Percentiles rank a stretch among this genome's conserved stretches.
phyloP scores from a whole-genome alignment of 345 rosid genomes.

The Eucalyptus curtisii region DNA sequence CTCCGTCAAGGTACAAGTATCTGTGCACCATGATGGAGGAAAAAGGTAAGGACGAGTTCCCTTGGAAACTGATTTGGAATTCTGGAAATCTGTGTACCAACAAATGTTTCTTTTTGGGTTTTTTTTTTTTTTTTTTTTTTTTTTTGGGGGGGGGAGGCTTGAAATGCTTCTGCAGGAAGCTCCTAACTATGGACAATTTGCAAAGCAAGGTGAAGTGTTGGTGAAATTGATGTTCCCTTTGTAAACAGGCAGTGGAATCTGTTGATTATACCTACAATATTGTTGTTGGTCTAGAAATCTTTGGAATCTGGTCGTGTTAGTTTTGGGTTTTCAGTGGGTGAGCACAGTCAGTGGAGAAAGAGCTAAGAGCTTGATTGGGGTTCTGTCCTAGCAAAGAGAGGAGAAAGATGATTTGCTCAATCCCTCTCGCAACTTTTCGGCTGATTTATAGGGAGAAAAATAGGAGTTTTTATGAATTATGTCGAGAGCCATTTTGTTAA shows the following conservation, averaged over 20 bases:
- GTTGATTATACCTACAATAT: not conserved
- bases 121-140: too few relatives aligned
- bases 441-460: not conserved
- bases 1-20: not conserved
- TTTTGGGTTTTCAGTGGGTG: not conserved
- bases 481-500: not conserved
- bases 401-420: not conserved
- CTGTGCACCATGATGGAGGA: not conserved
- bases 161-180: not conserved
- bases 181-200: not conserved
- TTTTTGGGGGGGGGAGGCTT: too few relatives aligned
- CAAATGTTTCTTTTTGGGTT: not conserved
- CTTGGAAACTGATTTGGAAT: not conserved
- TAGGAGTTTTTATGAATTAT: not conserved
- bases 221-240: not conserved
- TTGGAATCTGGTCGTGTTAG: not conserved
- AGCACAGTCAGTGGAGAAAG: not conserved
- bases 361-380: not conserved
- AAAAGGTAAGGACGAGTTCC: not conserved
- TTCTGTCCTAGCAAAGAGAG: not conserved
- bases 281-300: not conserved
- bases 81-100: not conserved
- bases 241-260: not conserved
- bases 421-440: not conserved
- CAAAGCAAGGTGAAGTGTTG: not conserved